phyloP scores from a whole-genome alignment of 106 monocot species.

The Dendrobium officinale region DNA sequence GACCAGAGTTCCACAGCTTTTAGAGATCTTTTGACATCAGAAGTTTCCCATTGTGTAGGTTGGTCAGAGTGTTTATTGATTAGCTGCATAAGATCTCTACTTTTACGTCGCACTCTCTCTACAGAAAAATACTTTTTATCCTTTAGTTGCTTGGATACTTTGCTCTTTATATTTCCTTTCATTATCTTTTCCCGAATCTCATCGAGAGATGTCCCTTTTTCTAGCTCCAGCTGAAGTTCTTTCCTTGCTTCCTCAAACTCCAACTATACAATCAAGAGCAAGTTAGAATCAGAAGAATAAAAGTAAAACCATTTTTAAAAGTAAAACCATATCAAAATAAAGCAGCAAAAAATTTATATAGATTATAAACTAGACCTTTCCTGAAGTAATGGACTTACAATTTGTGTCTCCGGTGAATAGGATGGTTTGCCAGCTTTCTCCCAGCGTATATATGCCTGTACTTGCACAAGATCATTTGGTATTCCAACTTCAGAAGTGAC shows the following conservation, averaged over 20 bases:
- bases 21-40: conserved; percentile 11
- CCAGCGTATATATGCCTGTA: conserved; percentile 69
- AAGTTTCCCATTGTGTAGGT: conserved; percentile 21
- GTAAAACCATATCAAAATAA: neutral
- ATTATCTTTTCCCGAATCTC: conserved; percentile 47
- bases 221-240: conserved; percentile 63
- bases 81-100: conserved; percentile 58
- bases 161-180: conserved; percentile 55
- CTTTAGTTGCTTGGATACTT: conserved; percentile 59
- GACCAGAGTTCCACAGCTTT: conserved; percentile 46
- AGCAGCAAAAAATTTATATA: neutral
- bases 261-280: conserved; percentile 31
- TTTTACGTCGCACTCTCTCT: conserved; percentile 66
- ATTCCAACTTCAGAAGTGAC: conserved; percentile 18
- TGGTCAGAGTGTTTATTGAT: conserved; percentile 39
- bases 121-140: conserved; percentile 50
- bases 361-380: neutral
- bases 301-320: neutral
- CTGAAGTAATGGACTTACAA: conserved; percentile 18
- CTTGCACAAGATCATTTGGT: conserved; percentile 60
- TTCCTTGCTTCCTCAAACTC: conserved; percentile 91
- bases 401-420: conserved; percentile 64
- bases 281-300: neutral
- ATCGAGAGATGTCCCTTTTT: conserved; percentile 49
- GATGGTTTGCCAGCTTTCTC: conserved; percentile 72